These are phyloP conservation scores for Blastobotrys parvus DNA, from an alignment of 805 yeast species.

Conservation along the genomic window DNA sequence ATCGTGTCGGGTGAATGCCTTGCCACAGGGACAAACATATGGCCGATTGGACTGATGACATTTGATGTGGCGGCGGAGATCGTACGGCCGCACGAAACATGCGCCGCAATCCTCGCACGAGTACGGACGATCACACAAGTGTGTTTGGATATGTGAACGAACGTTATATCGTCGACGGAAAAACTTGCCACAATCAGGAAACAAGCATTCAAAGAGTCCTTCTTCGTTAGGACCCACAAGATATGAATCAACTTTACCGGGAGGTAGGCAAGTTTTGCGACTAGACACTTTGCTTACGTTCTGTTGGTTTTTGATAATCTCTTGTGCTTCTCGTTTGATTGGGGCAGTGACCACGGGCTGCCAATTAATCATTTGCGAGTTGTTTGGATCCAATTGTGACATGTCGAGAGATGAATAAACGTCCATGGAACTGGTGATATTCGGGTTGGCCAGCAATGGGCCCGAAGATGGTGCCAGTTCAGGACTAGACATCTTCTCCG, in stretches of 20 bases:
- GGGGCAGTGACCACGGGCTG: constrained; percentile 31
- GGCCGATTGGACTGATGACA: constrained; percentile 68
- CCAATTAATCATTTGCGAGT: constrained; percentile 26
- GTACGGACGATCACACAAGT: constrained; percentile 89
- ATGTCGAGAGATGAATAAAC: constrained; percentile 17
- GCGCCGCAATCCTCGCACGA: constrained; percentile 67
- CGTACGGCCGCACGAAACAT: constrained; percentile 92
- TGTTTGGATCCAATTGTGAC: constrained; percentile 24
- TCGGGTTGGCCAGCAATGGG: background rate
- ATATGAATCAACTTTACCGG: constrained; percentile 80
- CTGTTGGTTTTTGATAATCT: constrained; percentile 27
- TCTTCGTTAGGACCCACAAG: constrained; percentile 73
- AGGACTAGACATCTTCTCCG: background rate
- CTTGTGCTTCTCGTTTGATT: constrained; percentile 23
- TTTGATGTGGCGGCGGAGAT: constrained; percentile 79
- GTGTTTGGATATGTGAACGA: constrained; percentile 94
- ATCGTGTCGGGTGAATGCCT: constrained; percentile 82
- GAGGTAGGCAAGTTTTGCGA: constrained; percentile 60
- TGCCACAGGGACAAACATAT: constrained; percentile 85
- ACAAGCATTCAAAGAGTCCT: constrained; percentile 66
- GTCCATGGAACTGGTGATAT: constrained; percentile 9
- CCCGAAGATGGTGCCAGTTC: background rate
- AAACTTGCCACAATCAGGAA: constrained; percentile 67
- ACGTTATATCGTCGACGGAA: constrained; percentile 88
- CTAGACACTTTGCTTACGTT: constrained; percentile 29